These are phyloP conservation scores for Boeremia exigua DNA, from an alignment of 2,329 filamentous ascomycete species.

Conservation along the genomic window DNA sequence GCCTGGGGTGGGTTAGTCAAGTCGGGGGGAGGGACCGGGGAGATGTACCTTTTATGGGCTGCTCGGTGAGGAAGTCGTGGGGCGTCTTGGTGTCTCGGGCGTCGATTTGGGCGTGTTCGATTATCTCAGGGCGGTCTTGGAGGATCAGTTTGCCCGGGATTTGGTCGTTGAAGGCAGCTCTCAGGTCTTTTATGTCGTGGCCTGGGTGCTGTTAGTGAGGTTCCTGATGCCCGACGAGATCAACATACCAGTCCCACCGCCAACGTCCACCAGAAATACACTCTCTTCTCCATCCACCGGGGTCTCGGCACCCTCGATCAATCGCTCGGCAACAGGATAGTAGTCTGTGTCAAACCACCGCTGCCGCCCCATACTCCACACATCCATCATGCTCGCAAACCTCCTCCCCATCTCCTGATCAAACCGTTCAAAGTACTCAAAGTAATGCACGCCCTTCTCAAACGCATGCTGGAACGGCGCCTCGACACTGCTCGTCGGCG, in stretches of 20 bases:
- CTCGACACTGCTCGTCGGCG: constrained; percentile 23
- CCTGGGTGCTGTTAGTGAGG: constrained; percentile 1
- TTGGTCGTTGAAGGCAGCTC: constrained; percentile 20
- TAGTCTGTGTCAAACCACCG: constrained; percentile 30
- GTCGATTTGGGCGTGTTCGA: constrained; percentile 29
- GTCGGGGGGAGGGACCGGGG: not conserved
- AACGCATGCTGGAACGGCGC: constrained; percentile 32
- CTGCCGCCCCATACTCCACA: constrained; percentile 34
- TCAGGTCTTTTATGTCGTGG: constrained; percentile 31
- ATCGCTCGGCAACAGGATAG: constrained; percentile 33
- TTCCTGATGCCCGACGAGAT: not conserved
- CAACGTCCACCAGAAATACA: constrained; percentile 32
- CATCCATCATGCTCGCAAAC: constrained; percentile 38
- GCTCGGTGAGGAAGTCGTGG: constrained; percentile 45
- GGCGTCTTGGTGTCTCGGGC: constrained; percentile 35
- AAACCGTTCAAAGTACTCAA: constrained; percentile 31
- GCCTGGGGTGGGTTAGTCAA: not conserved
- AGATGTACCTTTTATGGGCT: constrained; percentile 38
- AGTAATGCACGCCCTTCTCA: constrained; percentile 27
- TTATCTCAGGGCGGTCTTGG: constrained; percentile 32
- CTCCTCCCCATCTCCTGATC: constrained; percentile 31
- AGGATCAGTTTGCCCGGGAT: constrained; percentile 29
- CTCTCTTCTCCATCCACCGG: not conserved
- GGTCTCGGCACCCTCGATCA: constrained; percentile 23
- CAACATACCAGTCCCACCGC: constrained; percentile 24